Evolutionary conservation across 805 yeast species (phyloP), one percentile per base, ranked within the genome.

Genomic region (Candida sonorensis): DNA sequence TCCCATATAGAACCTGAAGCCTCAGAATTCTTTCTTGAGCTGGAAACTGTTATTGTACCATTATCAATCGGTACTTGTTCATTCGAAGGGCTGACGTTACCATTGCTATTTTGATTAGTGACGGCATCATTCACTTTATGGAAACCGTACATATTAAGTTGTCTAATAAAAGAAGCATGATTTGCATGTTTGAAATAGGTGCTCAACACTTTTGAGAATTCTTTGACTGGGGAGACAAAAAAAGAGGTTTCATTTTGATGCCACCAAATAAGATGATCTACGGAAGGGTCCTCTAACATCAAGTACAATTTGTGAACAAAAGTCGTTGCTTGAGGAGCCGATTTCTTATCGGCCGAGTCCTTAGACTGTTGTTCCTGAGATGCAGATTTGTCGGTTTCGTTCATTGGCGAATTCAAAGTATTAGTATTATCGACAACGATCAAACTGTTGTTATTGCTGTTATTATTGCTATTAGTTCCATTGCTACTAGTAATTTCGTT

Each of bases 231-330:
- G 4, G 72, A 60, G n/a, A 90, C 75, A 35, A 76, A 71, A 47
- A 92, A 92, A 5, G 88, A 74, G 30, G 46, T 37, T 41, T 78
- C 83, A 38, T 73, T 72, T 9, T 75, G 49, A 9, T 73, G 66
- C 97, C 97, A 90, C 77, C 90, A 79, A 16, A 90, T 90, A 23
- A 90, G 66, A 50, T 81, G 92, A 35, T 72, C 62, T 21, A 90
- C 62, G 18, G 71, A 58, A 3, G 64, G 63, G 51, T 90, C 96
- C 46, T 88, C 94, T 30, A 90, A 69, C 94, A 90, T 90, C 41
- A 81, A 77, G 64, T 84, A 88, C 17, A 90, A 70, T 53, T 90
- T 90, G 59, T 88, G 95, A 38, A 88, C 83, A 61, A 90, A 90
- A 0, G 60, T 53, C 7, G 56, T 33, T 50, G 69, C 29, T 61